Base-by-base conservation (phyloP, 768 basidiomycete genomes). In the Pleurotus ostreatus region DNA sequence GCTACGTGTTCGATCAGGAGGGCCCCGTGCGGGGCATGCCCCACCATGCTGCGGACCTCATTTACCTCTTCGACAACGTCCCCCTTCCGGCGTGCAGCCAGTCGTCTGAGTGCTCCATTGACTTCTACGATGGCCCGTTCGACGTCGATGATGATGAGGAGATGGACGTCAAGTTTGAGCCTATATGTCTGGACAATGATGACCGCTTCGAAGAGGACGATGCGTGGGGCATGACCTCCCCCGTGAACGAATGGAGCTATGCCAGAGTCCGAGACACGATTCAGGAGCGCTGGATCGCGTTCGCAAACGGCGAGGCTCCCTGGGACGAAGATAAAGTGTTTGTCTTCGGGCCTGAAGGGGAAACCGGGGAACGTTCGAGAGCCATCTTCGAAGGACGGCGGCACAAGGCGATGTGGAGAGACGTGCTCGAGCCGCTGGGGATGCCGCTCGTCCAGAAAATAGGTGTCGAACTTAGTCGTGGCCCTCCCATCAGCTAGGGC, bases 1-100 rank as follows among this genome's bases (percentile, higher is more conserved):
- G 89, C 56, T 92, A 88, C 62, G 82, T 89, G 15, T 92, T 92
- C 65, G 89, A 92, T 68, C 89, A 92, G 70, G 89, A 89, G 62
- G 81, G 85, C 1, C 86, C 88, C 6, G 73, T 78, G 20, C 76
- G 82, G 46, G 82, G 82, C 13, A 66, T 81, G 18, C 82, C 88
- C 2, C 88, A 89, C 63, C 86, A 90, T 64, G 83, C 79, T 0
- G 82, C 83, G 0, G 89, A 91, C 66, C 70, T 92, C 44, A 77
- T 88, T 56, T 92, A 91, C 67, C 77, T 92, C 49, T 92, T 91
- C 68, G 89, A 89, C 70, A 90, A 83, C 59, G 78, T 85, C 26
- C 83, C 86, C 6, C 72, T 84, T 1, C 82, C 83, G 16, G 72
- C 71, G 6, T 61, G 68, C 41, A 51, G 63, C 9, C 62, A 57